phyloP scores from a whole-genome alignment of 2,329 filamentous ascomycete species.

The Pezizomycotina sp. region DNA sequence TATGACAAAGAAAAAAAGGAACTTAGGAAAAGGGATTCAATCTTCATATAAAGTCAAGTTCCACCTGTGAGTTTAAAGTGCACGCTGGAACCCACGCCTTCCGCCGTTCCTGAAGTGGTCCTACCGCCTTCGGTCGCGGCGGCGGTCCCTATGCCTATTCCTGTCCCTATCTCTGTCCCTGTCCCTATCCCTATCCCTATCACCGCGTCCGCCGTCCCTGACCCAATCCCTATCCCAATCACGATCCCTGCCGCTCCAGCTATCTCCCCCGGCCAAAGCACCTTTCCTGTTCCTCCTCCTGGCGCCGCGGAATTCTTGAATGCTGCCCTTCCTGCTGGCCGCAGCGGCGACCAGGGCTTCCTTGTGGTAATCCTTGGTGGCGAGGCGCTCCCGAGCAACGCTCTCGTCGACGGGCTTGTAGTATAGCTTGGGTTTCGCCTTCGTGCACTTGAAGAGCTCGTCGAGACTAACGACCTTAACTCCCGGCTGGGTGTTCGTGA shows the following conservation, averaged over 20 bases:
- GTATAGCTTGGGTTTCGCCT: constrained; percentile 25
- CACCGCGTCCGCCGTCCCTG: constrained; percentile 12
- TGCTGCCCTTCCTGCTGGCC: constrained; percentile 12
- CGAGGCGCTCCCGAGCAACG: constrained; percentile 22
- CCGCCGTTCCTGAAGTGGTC: background rate
- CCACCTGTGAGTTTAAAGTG: background rate
- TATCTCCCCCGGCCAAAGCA: constrained; percentile 9
- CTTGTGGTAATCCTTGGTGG: too few species aligned
- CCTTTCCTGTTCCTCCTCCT: constrained; percentile 10
- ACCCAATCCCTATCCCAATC: constrained; percentile 19
- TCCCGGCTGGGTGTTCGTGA: constrained; percentile 3
- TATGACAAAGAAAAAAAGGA: constrained; percentile 1
- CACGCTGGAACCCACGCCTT: background rate
- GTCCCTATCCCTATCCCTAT: constrained; percentile 11
- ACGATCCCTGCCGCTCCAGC: constrained; percentile 15
- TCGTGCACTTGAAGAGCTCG: constrained; percentile 23
- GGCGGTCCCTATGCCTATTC: background rate
- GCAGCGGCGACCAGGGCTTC: constrained; percentile 14
- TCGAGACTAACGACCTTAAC: constrained; percentile 21
- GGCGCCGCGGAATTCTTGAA: constrained; percentile 1
- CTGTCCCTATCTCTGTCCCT: constrained; percentile 12
- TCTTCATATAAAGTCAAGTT: background rate
- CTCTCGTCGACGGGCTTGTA: constrained; percentile 23
- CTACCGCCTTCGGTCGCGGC: background rate
- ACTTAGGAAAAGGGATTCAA: background rate